Percentiles rank a stretch among this genome's conserved stretches.
These are phyloP conservation scores for Trebouxiophyceae sp. DNA, from an alignment of 163 green algal species.

Conservation along the genomic window DNA sequence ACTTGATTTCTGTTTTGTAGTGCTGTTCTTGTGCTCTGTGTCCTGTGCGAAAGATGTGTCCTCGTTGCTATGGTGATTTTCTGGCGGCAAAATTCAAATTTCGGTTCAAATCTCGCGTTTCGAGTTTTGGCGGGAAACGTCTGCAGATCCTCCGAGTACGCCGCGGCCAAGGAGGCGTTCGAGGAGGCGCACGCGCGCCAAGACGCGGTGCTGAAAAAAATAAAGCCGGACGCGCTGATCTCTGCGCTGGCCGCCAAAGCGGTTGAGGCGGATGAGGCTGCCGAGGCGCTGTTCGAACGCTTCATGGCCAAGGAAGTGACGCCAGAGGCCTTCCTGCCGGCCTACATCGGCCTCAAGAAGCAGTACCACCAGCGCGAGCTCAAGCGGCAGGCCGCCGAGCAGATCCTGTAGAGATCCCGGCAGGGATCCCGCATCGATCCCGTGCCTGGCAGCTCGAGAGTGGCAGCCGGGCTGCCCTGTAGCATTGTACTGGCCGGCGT, in stretches of 20 bases:
- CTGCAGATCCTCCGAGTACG: conserved; percentile 55
- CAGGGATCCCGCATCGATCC: too few species aligned
- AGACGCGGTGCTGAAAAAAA: conserved; percentile 37
- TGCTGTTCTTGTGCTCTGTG: background rate
- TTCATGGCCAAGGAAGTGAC: conserved; percentile 19
- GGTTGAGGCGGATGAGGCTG: conserved; percentile 31
- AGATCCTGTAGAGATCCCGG: conserved; percentile 24
- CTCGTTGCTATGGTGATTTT: background rate
- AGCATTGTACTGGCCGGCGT: too few species aligned
- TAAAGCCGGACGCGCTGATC: conserved; percentile 27
- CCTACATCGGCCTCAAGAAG: conserved; percentile 43
- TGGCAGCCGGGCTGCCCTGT: too few species aligned
- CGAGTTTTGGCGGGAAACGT: too few species aligned
- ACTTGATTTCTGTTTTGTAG: background rate
- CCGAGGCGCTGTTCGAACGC: conserved; percentile 24
- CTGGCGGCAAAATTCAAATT: background rate
- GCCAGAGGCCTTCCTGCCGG: conserved; percentile 55
- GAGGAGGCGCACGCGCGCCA: conserved; percentile 50
- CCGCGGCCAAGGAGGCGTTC: conserved; percentile 46
- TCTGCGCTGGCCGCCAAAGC: conserved; percentile 17
- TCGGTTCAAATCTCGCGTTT: background rate
- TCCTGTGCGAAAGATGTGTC: background rate
- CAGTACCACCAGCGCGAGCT: conserved; percentile 50
- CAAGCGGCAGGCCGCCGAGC: conserved; percentile 51
- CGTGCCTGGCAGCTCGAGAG: too few species aligned